phyloP scores from a whole-genome alignment of 1,284 basidiomycete genomes.

The Cryptococcus floricola region DNA sequence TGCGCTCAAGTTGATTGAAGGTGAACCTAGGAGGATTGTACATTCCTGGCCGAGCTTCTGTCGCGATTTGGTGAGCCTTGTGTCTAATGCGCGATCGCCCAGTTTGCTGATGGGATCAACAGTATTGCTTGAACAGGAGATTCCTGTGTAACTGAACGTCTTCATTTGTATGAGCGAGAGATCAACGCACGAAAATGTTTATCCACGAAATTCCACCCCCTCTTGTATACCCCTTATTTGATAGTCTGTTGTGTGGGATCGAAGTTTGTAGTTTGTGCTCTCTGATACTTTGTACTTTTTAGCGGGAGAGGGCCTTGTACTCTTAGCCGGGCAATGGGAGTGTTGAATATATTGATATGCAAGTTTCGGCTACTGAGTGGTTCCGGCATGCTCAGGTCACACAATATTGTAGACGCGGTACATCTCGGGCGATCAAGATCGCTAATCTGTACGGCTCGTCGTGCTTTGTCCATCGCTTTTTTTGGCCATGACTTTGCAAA shows the following conservation, averaged over 20 bases:
- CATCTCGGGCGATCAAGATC: too few species aligned
- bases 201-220: too few species aligned
- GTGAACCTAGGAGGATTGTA: constrained; percentile 25
- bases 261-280: background rate
- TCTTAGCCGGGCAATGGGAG: too few species aligned
- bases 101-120: background rate
- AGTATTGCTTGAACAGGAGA: constrained; percentile 20
- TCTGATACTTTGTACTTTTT: background rate
- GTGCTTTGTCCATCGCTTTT: too few species aligned
- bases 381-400: too few species aligned
- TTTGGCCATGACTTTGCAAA: too few species aligned
- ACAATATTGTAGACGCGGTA: too few species aligned
- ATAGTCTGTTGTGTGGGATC: background rate
- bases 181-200: background rate
- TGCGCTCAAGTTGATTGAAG: constrained; percentile 21
- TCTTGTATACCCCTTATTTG: too few species aligned
- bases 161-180: background rate
- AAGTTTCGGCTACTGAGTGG: too few species aligned
- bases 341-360: too few species aligned
- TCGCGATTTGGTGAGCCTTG: constrained; percentile 44
- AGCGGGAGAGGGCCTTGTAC: background rate
- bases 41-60: constrained; percentile 49
- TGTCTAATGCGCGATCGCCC: background rate
- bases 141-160: constrained; percentile 16
- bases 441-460: too few species aligned